These are phyloP conservation scores for Scedosporium boydii DNA, from an alignment of 2,329 filamentous ascomycete species.

Conservation along the genomic window DNA sequence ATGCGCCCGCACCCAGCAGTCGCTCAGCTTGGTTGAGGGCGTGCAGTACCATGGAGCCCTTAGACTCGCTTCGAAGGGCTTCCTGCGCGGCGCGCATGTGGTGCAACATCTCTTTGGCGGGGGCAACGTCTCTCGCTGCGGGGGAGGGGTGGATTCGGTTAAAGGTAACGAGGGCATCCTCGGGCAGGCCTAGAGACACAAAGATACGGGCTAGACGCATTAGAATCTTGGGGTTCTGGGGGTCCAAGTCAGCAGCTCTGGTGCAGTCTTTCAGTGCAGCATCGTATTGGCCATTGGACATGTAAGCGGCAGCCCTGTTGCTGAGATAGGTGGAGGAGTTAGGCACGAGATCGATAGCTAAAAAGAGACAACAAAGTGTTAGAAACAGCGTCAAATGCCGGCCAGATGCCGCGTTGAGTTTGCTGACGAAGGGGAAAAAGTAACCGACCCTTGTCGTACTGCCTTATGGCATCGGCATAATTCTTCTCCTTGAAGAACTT, in stretches of 20 bases:
- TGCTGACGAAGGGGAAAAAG: background rate
- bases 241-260: constrained; percentile 72
- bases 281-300: constrained; percentile 71
- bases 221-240: constrained; percentile 78
- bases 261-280: constrained; percentile 82
- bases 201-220: constrained; percentile 84
- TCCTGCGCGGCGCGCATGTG: constrained; percentile 75
- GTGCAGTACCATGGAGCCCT: constrained; percentile 84
- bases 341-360: constrained; percentile 82
- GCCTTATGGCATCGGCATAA: constrained; percentile 76
- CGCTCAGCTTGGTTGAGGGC: constrained; percentile 86
- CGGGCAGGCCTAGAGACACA: constrained; percentile 74
- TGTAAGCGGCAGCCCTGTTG: constrained; percentile 90
- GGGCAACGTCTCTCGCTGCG: constrained; percentile 73
- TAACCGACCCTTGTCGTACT: constrained; percentile 82
- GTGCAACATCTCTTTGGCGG: constrained; percentile 76
- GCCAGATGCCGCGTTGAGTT: background rate
- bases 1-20: constrained; percentile 63
- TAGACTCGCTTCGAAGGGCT: constrained; percentile 62
- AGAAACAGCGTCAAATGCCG: constrained; percentile 9
- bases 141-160: constrained; percentile 69
- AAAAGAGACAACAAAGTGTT: background rate
- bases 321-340: constrained; percentile 82
- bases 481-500: constrained; percentile 95
- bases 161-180: constrained; percentile 79